A percentile compares a stretch with the other conserved stretches of the same genome.
phyloP scores from a whole-genome alignment of 164 flowering plant genomes.

The Vitis rupestris region DNA sequence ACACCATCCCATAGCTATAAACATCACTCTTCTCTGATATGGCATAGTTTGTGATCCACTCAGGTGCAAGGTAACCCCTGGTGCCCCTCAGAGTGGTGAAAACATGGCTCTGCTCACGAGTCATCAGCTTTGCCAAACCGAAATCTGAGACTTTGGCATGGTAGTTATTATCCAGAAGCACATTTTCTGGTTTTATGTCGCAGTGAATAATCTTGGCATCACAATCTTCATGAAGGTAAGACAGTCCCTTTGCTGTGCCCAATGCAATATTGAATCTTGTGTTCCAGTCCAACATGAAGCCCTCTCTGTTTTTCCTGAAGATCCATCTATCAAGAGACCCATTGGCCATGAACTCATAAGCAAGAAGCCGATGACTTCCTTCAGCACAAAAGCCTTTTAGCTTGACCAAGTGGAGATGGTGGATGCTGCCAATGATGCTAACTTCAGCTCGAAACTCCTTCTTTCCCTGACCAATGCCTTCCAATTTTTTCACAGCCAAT shows the following conservation, averaged over 20 bases:
- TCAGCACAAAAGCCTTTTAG: slow-evolving; percentile 66
- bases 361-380: slow-evolving; percentile 59
- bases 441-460: slow-evolving; percentile 73
- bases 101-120: slow-evolving; percentile 46
- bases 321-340: slow-evolving; percentile 70
- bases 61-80: slow-evolving; percentile 51
- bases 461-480: slow-evolving; percentile 70
- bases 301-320: slow-evolving; percentile 34
- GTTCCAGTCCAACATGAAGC: slow-evolving; percentile 49
- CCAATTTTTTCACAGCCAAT: slow-evolving; percentile 63
- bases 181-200: slow-evolving; percentile 54
- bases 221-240: slow-evolving; percentile 69
- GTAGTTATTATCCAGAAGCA: slow-evolving; percentile 41
- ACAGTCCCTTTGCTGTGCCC: slow-evolving; percentile 69
- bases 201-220: slow-evolving; percentile 63
- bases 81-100: slow-evolving; percentile 48
- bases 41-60: slow-evolving; percentile 59
- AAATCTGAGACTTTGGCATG: slow-evolving; percentile 48
- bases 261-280: slow-evolving; percentile 59
- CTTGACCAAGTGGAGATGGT: slow-evolving; percentile 57
- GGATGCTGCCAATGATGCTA: slow-evolving; percentile 67
- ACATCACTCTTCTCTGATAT: slow-evolving; percentile 77
- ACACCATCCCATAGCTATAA: slow-evolving; percentile 66
- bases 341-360: slow-evolving; percentile 62
- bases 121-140: slow-evolving; percentile 51